phyloP scores from a whole-genome alignment of 1,284 basidiomycete species.

The Ceratobasidium sp. region DNA sequence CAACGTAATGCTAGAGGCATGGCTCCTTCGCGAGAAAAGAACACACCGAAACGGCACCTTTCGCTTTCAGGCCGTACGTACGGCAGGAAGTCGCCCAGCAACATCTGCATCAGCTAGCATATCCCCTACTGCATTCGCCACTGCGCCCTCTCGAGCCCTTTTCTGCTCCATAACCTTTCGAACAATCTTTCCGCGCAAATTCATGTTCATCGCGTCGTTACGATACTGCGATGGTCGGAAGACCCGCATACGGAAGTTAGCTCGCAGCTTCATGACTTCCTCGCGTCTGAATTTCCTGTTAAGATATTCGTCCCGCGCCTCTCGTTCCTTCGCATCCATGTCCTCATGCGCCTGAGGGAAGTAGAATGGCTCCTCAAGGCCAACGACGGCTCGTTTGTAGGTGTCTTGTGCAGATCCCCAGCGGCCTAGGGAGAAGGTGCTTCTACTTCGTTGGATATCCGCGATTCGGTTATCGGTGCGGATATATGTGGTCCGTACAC shows the following conservation, averaged over 20 bases:
- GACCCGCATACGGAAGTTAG: constrained; percentile 47
- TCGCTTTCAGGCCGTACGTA: constrained; percentile 15
- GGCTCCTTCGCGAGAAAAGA: too few relatives aligned
- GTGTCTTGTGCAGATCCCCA: constrained; percentile 60
- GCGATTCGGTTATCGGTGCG: constrained; percentile 89
- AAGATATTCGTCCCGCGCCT: constrained; percentile 66
- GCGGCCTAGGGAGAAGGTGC: constrained; percentile 51
- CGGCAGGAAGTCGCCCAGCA: constrained; percentile 26
- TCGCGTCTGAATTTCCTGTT: constrained; percentile 68
- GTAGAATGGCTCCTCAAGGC: constrained; percentile 89
- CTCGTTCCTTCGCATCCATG: constrained; percentile 67
- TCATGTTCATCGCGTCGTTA: neutral
- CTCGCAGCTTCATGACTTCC: constrained; percentile 56
- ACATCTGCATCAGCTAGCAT: constrained; percentile 32
- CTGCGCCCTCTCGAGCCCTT: constrained; percentile 29
- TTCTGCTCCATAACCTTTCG: constrained; percentile 40
- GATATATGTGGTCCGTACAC: constrained; percentile 89
- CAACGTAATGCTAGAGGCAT: too few relatives aligned
- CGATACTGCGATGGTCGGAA: constrained; percentile 23
- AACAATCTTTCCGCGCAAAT: constrained; percentile 29
- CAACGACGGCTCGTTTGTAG: constrained; percentile 90
- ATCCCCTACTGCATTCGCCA: constrained; percentile 26
- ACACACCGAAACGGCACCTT: too few relatives aligned
- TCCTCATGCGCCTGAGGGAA: constrained; percentile 84
- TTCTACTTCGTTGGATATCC: constrained; percentile 55